Conservation (phyloP, 169 alveolate genomes). For the Hammondia hammondi region DNA sequence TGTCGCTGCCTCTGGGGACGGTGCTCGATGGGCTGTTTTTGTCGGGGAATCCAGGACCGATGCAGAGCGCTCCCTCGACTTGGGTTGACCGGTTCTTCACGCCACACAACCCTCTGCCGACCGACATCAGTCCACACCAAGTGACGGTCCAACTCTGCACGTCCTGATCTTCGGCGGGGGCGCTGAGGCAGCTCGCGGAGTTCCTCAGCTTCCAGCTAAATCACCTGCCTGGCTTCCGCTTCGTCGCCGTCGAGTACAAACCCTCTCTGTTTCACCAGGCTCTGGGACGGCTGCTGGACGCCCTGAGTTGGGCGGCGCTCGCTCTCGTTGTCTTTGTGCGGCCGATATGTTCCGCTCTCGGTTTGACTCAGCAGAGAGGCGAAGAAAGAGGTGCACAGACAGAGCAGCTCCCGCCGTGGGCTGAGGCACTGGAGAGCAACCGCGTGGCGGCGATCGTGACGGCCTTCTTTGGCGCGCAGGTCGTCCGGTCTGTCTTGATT, state of each 20-base stretch:
- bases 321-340: conserved; percentile 32
- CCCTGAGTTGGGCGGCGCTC: conserved; percentile 35
- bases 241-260: conserved; percentile 29
- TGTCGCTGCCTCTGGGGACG: conserved; percentile 12
- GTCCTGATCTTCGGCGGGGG: conserved; percentile 60
- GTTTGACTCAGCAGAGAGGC: background rate
- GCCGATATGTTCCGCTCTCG: background rate
- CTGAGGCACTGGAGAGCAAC: conserved; percentile 40
- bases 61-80: background rate
- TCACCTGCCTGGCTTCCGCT: conserved; percentile 36
- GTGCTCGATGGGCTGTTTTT: background rate
- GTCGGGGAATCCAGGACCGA: background rate
- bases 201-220: conserved; percentile 27
- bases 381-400: background rate
- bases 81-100: background rate
- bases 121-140: conserved; percentile 33
- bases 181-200: conserved; percentile 34
- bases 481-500: conserved; percentile 29
- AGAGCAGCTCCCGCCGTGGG: background rate
- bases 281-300: conserved; percentile 11
- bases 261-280: conserved; percentile 40
- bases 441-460: conserved; percentile 3
- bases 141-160: conserved; percentile 62
- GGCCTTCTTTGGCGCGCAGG: conserved; percentile 27
- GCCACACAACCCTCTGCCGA: conserved; percentile 61